These are phyloP conservation scores for Amphichorda felina DNA, from an alignment of 2,329 filamentous ascomycete species.

Conservation along the genomic window DNA sequence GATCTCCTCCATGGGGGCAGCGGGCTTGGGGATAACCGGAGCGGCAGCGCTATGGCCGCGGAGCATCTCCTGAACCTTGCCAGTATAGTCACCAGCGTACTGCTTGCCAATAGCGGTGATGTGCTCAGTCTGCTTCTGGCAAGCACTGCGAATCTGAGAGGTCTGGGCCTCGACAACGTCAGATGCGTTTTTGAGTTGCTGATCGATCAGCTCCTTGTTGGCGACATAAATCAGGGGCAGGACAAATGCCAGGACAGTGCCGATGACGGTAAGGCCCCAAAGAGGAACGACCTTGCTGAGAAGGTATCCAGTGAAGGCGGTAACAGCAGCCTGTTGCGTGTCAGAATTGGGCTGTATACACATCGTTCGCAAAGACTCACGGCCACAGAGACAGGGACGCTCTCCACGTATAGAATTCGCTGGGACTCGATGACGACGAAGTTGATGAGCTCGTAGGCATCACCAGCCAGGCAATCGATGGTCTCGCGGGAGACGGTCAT, in stretches of 20 bases:
- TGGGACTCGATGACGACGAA: conserved; percentile 62
- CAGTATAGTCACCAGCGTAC: conserved; percentile 55
- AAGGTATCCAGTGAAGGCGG: conserved; percentile 54
- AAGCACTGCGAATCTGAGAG: conserved; percentile 46
- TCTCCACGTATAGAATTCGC: conserved; percentile 58
- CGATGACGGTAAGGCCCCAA: conserved; percentile 54
- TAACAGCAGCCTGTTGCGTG: conserved; percentile 38
- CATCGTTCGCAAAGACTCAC: conserved; percentile 29
- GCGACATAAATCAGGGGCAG: conserved; percentile 51
- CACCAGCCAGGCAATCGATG: conserved; percentile 47
- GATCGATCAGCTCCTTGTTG: conserved; percentile 60
- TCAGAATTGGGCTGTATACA: conserved; percentile 1
- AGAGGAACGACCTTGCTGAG: conserved; percentile 58
- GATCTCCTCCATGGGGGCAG: too few relatives aligned
- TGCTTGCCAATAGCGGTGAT: conserved; percentile 54
- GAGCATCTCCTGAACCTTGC: conserved; percentile 55
- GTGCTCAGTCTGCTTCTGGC: conserved; percentile 51
- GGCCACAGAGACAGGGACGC: conserved; percentile 44
- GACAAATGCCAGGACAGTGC: conserved; percentile 47
- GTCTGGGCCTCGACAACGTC: conserved; percentile 51
- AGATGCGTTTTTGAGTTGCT: conserved; percentile 44
- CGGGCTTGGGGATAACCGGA: conserved; percentile 11
- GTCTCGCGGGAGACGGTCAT: conserved; percentile 54
- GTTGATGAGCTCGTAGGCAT: conserved; percentile 57
- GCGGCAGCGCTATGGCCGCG: conserved; percentile 22